phyloP scores from a whole-genome alignment of 1,139 yeast genomes.

The Taphrina sp. region DNA sequence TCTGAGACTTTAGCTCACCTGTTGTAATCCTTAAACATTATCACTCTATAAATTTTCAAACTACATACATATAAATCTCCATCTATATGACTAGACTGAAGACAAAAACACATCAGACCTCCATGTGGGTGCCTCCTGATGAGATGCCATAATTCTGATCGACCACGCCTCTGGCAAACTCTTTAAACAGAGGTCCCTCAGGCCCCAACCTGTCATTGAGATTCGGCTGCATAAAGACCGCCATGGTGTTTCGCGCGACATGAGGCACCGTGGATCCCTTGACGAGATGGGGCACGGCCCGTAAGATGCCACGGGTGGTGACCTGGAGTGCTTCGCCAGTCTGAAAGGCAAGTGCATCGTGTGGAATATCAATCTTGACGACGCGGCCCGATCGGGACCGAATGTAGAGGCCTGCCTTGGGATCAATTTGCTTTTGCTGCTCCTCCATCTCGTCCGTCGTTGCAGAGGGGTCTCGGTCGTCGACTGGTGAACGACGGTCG shows the following conservation, averaged over 20 bases:
- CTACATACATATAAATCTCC: neutral
- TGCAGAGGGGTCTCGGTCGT: conserved; percentile 40
- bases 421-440: conserved; percentile 47
- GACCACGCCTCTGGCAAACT: conserved; percentile 45
- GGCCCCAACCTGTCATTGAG: conserved; percentile 53
- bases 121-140: too few relatives aligned
- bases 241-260: conserved; percentile 58
- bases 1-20: neutral
- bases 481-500: too few relatives aligned
- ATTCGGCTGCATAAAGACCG: conserved; percentile 65
- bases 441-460: conserved; percentile 13
- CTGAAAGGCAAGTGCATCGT: conserved; percentile 60
- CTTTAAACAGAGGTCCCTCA: conserved; percentile 51
- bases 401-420: conserved; percentile 56
- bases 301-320: conserved; percentile 53
- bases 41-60: neutral
- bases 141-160: conserved; percentile 39
- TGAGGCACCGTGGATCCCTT: conserved; percentile 47
- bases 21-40: too few relatives aligned
- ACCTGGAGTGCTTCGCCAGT: conserved; percentile 63
- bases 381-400: conserved; percentile 51
- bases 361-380: conserved; percentile 57
- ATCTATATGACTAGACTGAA: too few relatives aligned
- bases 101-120: too few relatives aligned
- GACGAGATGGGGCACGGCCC: conserved; percentile 63